Conservation (phyloP, 768 basidiomycete genomes). For the Trametes gibbosa region DNA sequence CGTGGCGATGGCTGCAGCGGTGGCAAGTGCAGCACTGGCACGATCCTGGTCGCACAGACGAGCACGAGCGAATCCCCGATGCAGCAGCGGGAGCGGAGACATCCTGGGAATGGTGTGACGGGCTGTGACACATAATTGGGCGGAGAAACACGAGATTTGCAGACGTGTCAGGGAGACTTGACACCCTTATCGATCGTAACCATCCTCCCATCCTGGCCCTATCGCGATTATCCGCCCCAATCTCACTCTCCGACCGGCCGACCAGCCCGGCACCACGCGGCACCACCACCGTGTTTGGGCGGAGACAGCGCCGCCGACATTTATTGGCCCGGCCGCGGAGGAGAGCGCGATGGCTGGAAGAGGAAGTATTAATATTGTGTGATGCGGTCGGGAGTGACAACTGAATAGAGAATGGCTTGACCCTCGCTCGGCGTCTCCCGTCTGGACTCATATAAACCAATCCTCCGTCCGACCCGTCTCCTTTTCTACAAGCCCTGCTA, state of each 20-base stretch:
- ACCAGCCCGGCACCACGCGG: neutral
- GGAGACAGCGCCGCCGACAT: neutral
- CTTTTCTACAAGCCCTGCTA: constrained; percentile 7
- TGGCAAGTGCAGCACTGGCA: too few species aligned
- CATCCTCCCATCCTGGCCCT: constrained; percentile 8
- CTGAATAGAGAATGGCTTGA: constrained; percentile 11
- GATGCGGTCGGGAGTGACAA: neutral
- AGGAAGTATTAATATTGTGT: constrained; percentile 13
- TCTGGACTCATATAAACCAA: constrained; percentile 19
- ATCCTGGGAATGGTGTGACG: neutral
- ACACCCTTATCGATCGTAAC: constrained; percentile 19
- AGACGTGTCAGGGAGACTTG: constrained; percentile 14
- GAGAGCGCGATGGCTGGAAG: neutral
- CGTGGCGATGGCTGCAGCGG: constrained; percentile 2
- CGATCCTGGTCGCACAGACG: too few species aligned
- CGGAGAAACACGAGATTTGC: constrained; percentile 2
- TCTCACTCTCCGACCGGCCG: constrained; percentile 5
- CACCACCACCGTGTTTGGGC: neutral
- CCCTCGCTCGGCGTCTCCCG: constrained; percentile 11
- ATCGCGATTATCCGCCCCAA: constrained; percentile 12
- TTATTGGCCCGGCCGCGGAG: neutral
- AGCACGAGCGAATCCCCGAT: too few species aligned
- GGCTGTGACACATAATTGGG: neutral
- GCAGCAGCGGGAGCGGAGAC: neutral
- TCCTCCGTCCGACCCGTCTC: constrained; percentile 6